These are phyloP conservation scores for Aureobasidium lini DNA, from an alignment of 2,329 filamentous ascomycete species.

Conservation along the genomic window DNA sequence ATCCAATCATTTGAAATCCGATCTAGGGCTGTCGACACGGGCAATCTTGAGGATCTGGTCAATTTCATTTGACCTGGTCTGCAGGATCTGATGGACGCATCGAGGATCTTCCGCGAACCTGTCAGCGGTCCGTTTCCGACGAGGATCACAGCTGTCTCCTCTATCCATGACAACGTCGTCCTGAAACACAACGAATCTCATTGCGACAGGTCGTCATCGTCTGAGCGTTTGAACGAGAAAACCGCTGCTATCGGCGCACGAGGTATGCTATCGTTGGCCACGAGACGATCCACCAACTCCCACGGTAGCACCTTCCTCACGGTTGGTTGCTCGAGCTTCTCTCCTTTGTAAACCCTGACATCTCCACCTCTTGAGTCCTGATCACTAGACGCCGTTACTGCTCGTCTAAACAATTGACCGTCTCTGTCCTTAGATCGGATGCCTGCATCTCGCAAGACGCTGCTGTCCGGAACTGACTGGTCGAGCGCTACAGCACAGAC, in stretches of 20 bases:
- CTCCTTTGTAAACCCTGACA: constrained; percentile 10
- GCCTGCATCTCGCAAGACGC: neutral
- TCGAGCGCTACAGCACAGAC: constrained; percentile 7
- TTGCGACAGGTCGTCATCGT: neutral
- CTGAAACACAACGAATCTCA: constrained; percentile 5
- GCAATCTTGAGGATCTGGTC: neutral
- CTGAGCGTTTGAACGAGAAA: constrained; percentile 5
- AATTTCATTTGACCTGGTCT: neutral
- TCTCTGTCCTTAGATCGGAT: neutral
- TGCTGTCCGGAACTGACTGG: constrained; percentile 1
- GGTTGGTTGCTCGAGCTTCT: constrained; percentile 1
- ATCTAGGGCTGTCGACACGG: neutral
- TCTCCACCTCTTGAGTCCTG: constrained; percentile 3
- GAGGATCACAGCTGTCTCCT: constrained; percentile 5
- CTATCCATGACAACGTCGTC: neutral
- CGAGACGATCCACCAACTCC: neutral
- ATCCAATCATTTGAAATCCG: constrained; percentile 5
- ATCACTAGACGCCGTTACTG: constrained; percentile 7
- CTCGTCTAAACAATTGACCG: neutral
- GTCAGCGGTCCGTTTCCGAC: constrained; percentile 1
- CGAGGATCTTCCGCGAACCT: neutral
- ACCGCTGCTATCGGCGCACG: constrained; percentile 5
- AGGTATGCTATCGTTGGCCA: constrained; percentile 5
- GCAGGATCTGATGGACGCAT: neutral
- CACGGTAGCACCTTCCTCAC: neutral